These are phyloP conservation scores for Ophiocytium majus DNA, from an alignment of 352 stramenopile species.

Conservation along the genomic window DNA sequence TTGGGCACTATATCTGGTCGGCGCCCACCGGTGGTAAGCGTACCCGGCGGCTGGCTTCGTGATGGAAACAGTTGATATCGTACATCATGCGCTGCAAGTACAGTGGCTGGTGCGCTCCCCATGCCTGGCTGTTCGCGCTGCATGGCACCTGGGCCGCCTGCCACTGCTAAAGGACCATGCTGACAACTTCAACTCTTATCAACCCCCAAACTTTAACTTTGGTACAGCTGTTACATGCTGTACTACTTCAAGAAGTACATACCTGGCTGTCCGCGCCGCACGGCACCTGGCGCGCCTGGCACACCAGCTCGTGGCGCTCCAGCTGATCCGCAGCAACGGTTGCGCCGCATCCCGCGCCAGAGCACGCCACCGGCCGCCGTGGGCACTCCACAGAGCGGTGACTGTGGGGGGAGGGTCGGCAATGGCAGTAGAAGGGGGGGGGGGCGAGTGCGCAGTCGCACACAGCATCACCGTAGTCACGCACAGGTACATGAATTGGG, in stretches of 20 bases:
- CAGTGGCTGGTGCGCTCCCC: too few relatives aligned
- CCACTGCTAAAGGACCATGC: too few relatives aligned
- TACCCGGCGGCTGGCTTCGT: too few relatives aligned
- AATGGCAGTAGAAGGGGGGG: background rate
- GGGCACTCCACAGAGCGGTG: slow-evolving; percentile 43
- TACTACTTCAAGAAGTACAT: too few relatives aligned
- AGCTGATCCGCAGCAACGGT: slow-evolving; percentile 30
- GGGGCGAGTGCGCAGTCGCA: background rate
- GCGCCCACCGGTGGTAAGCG: too few relatives aligned
- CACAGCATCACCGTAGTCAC: background rate
- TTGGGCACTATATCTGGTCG: too few relatives aligned
- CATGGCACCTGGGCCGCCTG: background rate
- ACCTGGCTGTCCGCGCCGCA: slow-evolving; percentile 14
- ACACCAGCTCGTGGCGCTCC: slow-evolving; percentile 25
- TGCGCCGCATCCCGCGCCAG: slow-evolving; percentile 28
- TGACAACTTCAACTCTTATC: too few relatives aligned
- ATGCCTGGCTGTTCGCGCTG: background rate
- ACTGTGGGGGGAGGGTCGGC: background rate
- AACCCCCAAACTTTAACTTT: too few relatives aligned
- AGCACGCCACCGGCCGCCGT: slow-evolving; percentile 29
- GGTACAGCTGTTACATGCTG: too few relatives aligned
- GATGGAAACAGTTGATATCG: too few relatives aligned
- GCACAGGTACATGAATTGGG: background rate
- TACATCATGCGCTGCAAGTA: too few relatives aligned
- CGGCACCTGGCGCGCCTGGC: background rate